Evolutionary conservation across 306 rosid species (phyloP), one percentile per base, ranked within the genome.

Genomic region (Cicer yamashitae): DNA sequence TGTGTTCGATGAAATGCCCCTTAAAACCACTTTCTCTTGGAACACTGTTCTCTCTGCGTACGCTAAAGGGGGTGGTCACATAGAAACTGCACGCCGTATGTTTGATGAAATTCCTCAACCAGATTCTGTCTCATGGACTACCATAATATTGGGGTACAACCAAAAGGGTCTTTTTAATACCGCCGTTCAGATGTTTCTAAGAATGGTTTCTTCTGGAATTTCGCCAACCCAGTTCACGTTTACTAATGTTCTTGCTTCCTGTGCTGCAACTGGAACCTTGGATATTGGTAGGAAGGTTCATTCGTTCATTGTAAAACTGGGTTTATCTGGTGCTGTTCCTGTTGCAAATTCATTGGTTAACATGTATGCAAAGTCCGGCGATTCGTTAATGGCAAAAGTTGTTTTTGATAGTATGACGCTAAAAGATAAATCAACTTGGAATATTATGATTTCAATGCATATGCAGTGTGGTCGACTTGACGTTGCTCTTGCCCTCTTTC

Each of bases 111-210:
- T 91, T 84, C 94, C 97, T 2, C 79, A 90, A 8, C 96, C 83
- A 2, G 97, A 94, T 71, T 87, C 94, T 3, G 98, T 94, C 38
- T 91, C 98, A 1, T 94, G 96, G 98, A 94, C 92, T 61, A 74
- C 87, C 0, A 83, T 91, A 83, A 91, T 91, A 2, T 96, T 82
- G 69, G 91, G 90, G 10, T 94, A 88, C 50, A 88, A 91, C 80
- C 91, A 80, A 47, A 75, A 76, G 84, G 96, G 93, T 56, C 82
- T 30, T 47, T 91, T 85, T 61, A 47, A 74, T 11, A 71, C 48
- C 11, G 89, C 93, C 6, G 79, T 90, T 57, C 48, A 44, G 64
- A 73, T 78, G 87, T 94, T 94, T 77, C 82, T 83, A 1, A 53
- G 48, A 67, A 90, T 94, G 96, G 71, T 94, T 69, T 81, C 82